These are phyloP conservation scores for Cylindrodendrum hubeiense DNA, from an alignment of 2,329 filamentous ascomycete species.

Conservation along the genomic window DNA sequence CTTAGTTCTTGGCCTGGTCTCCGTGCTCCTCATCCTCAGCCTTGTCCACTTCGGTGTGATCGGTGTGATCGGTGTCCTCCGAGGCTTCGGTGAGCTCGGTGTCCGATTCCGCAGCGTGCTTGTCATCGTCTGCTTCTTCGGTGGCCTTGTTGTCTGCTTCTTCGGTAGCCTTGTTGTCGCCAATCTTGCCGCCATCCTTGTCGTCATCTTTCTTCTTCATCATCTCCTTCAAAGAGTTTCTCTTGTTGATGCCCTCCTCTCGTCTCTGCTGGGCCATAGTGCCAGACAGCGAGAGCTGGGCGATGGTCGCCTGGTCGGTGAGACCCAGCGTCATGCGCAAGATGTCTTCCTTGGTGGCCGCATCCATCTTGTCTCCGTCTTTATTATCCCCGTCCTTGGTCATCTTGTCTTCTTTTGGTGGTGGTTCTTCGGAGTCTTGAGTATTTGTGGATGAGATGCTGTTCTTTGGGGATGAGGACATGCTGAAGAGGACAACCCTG, in stretches of 20 bases:
- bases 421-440: not conserved
- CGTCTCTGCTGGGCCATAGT: slow-evolving; percentile 33
- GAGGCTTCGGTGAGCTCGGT: too few relatives aligned
- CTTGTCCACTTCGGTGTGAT: too few relatives aligned
- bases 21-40: not conserved
- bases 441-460: not conserved
- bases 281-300: slow-evolving; percentile 28
- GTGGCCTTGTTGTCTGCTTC: too few relatives aligned
- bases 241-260: not conserved
- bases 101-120: too few relatives aligned
- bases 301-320: slow-evolving; percentile 36
- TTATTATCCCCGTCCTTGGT: not conserved
- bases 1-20: not conserved
- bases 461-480: not conserved
- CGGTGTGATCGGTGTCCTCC: too few relatives aligned
- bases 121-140: too few relatives aligned
- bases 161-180: too few relatives aligned
- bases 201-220: too few relatives aligned
- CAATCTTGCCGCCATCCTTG: too few relatives aligned
- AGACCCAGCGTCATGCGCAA: slow-evolving; percentile 35
- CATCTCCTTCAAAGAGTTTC: too few relatives aligned
- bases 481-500: not conserved
- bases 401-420: not conserved
- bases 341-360: slow-evolving; percentile 25
- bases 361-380: slow-evolving; percentile 3